Evolutionary conservation across 208 protist genomes (phyloP), one percentile per base, ranked within the genome.

Genomic region (Trypanosomatidae sp.): DNA sequence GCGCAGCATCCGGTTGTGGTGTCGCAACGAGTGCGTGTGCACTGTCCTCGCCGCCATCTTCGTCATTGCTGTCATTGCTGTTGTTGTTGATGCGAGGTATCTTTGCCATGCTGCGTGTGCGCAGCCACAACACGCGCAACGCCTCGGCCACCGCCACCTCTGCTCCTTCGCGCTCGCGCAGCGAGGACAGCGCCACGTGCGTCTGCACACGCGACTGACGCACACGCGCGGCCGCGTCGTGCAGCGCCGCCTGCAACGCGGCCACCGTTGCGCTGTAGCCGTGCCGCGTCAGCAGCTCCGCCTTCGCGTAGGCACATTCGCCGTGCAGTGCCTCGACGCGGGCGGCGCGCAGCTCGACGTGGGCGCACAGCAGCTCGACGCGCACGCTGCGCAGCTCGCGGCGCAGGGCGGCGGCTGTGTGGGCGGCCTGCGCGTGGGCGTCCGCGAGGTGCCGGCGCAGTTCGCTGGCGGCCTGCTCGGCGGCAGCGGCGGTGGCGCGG

Each of bases 301-400:
- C 50, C 40, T 75, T 75, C 13, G 49, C 38, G 1, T 27, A 47
- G 33, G 54, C 50, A 10, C 37, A 16, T 18, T 70, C 48, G n/a
- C 61, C 52, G 48, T 67, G 70, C 3, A 49, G 4, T 6, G 49
- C 43, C 26, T 53, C 62, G 6, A 75, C 56, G n/a, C 30, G 25
- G 19, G 53, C 28, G 53, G 67, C 54, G 6, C 53, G 44, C 13
- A 52, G 42, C 54, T 75, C 67, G 5, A 70, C 67, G 4, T 57
- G 57, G 2, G 57, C 41, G 27, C 66, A 69, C 37, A 74, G 43
- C 30, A 66, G 33, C 48, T 74, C 66, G 6, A 45, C 53, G 13
- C 48, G 55, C 7, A 38, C 48, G 33, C 53, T 56, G 26, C 48
- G 61, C 21, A 63, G 22, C 10, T 43, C 48, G 33, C 51, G 56